A percentile compares a stretch with the other conserved stretches of the same genome.
These are phyloP conservation scores for Chrysoporthe puriensis DNA, from an alignment of 2,329 filamentous ascomycete genomes.

Conservation along the genomic window DNA sequence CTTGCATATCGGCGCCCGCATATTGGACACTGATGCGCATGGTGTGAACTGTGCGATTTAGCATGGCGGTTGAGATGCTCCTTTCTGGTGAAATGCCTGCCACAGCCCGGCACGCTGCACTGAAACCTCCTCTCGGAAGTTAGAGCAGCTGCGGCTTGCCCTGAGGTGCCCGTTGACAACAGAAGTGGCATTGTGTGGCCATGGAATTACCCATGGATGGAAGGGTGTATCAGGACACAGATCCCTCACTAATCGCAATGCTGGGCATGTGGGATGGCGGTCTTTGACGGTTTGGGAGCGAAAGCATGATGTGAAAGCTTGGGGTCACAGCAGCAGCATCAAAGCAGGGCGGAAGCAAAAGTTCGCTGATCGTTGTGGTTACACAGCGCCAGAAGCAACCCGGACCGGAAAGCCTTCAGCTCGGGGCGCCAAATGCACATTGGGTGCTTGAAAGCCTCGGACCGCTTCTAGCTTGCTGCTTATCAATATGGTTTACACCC, in stretches of 20 bases:
- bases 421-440: too few species aligned
- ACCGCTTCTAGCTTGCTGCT: too few species aligned
- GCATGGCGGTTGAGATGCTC: background rate
- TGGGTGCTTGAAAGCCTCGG: too few species aligned
- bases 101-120: background rate
- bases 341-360: too few species aligned
- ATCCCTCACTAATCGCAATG: too few species aligned
- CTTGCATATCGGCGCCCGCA: conserved; percentile 1
- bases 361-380: background rate
- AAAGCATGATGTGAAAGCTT: too few species aligned
- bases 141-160: background rate
- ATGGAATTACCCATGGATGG: background rate
- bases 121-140: background rate
- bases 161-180: background rate
- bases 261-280: too few species aligned
- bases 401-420: too few species aligned
- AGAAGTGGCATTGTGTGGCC: background rate
- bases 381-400: background rate
- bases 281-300: too few species aligned
- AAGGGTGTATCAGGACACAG: background rate
- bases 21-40: background rate
- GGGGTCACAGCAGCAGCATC: too few species aligned
- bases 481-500: too few species aligned
- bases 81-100: background rate
- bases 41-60: background rate